These are phyloP conservation scores for Inosperma sp. DNA, from an alignment of 768 basidiomycete species.

Conservation along the genomic window DNA sequence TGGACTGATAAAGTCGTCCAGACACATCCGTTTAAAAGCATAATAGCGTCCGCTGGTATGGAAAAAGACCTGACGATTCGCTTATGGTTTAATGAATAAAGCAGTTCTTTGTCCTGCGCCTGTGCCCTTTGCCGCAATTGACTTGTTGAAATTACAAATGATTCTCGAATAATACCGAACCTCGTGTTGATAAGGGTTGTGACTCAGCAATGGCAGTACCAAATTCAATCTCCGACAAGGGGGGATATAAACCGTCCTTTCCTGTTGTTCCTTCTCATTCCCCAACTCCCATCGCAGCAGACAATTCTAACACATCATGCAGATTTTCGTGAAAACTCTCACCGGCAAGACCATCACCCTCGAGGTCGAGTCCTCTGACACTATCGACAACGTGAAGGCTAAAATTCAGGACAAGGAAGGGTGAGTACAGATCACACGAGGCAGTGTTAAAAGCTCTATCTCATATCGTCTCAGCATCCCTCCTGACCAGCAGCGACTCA, in stretches of 20 bases:
- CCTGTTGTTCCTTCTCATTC: constrained; percentile 12
- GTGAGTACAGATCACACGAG: constrained; percentile 32
- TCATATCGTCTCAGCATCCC: constrained; percentile 55
- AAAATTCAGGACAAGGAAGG: constrained; percentile 91
- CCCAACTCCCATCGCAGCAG: constrained; percentile 8
- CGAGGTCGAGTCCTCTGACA: constrained; percentile 68
- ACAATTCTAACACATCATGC: constrained; percentile 30
- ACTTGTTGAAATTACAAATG: constrained; percentile 1
- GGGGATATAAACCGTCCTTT: constrained; percentile 25
- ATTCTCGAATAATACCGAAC: constrained; percentile 6
- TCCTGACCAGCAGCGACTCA: constrained; percentile 74
- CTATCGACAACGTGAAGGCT: constrained; percentile 68
- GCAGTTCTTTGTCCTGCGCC: neutral
- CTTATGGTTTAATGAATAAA: constrained; percentile 62
- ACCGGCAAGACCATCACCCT: constrained; percentile 78
- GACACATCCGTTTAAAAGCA: constrained; percentile 70
- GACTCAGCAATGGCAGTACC: constrained; percentile 27
- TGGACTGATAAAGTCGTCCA: constrained; percentile 26
- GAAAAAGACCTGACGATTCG: constrained; percentile 85
- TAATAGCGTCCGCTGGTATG: constrained; percentile 86
- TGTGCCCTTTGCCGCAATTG: too few species aligned
- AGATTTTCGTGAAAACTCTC: constrained; percentile 49
- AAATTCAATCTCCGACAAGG: constrained; percentile 37
- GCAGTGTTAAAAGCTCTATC: constrained; percentile 13
- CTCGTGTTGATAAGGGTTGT: constrained; percentile 12